Evolutionary conservation across 2,329 filamentous ascomycete species (phyloP).

Genomic region (Nigrograna mackinnonii): DNA sequence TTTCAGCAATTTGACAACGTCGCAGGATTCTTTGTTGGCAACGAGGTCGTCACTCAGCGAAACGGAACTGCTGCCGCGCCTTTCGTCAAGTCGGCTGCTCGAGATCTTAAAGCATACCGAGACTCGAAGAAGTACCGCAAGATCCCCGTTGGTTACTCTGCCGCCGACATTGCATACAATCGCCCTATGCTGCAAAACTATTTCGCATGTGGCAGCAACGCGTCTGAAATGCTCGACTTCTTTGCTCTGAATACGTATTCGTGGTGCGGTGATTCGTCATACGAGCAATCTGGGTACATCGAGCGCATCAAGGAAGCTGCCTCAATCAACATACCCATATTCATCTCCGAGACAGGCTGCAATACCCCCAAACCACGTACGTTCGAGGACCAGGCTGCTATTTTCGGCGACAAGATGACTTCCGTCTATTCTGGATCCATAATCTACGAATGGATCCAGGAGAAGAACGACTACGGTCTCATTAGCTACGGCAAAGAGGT

Average conservation of each 20-base stretch:
- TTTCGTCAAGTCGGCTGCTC: conserved; percentile 79
- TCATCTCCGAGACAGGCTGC: conserved; percentile 83
- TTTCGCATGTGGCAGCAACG: conserved; percentile 74
- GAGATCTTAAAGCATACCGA: conserved; percentile 83
- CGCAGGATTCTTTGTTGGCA: conserved; percentile 84
- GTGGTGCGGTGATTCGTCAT: conserved; percentile 53
- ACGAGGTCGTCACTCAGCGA: conserved; percentile 72
- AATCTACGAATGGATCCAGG: conserved; percentile 89
- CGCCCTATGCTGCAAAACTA: conserved; percentile 72
- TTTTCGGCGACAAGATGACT: conserved; percentile 75
- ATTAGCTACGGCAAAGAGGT: conserved; percentile 72
- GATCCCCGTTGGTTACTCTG: conserved; percentile 85
- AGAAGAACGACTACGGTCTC: conserved; percentile 81
- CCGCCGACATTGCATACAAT: conserved; percentile 76
- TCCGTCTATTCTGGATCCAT: conserved; percentile 76
- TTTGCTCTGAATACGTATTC: conserved; percentile 86
- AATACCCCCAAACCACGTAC: conserved; percentile 65
- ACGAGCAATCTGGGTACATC: conserved; percentile 69
- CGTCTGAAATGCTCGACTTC: conserved; percentile 73
- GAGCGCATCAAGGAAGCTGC: conserved; percentile 68
- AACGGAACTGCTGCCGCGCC: conserved; percentile 69
- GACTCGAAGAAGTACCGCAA: conserved; percentile 75
- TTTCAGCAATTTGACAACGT: conserved; percentile 80
- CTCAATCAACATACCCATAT: conserved; percentile 69
- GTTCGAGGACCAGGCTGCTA: conserved; percentile 74